phyloP scores from a whole-genome alignment of 2,329 filamentous ascomycete genomes.

The Paecilomyces dactylethromorphus region DNA sequence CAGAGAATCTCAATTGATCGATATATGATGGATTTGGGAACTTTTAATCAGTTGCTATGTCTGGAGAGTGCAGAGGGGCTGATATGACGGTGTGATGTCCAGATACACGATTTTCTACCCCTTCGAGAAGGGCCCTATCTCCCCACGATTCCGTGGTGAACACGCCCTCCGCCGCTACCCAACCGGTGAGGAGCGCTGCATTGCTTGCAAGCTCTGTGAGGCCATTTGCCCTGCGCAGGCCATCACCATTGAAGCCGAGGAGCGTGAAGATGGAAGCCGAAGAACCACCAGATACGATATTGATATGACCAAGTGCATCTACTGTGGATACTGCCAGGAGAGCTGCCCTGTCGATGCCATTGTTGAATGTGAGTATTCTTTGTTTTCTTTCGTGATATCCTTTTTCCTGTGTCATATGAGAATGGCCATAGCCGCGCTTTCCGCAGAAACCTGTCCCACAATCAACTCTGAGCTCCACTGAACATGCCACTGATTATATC shows the following conservation, averaged over 20 bases:
- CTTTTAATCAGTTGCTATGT: background rate
- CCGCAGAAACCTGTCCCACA: background rate
- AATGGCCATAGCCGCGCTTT: background rate
- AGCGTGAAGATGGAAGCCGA: slow-evolving; percentile 90
- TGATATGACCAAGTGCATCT: slow-evolving; percentile 99
- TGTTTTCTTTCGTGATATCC: background rate
- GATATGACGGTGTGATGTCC: slow-evolving; percentile 2
- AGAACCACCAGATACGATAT: slow-evolving; percentile 97
- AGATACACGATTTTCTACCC: slow-evolving; percentile 99
- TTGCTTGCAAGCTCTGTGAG: slow-evolving; percentile 99
- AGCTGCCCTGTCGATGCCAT: slow-evolving; percentile 97
- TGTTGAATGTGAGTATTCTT: slow-evolving; percentile 54
- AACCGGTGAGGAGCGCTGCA: slow-evolving; percentile 96
- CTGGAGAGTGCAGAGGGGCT: background rate
- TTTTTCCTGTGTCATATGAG: background rate
- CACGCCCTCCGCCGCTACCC: slow-evolving; percentile 95
- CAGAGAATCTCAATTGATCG: background rate
- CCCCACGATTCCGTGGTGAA: slow-evolving; percentile 94
- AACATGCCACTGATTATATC: slow-evolving; percentile 9
- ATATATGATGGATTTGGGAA: background rate
- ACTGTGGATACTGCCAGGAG: slow-evolving; percentile 99
- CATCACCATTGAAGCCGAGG: slow-evolving; percentile 98
- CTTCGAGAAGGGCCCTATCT: slow-evolving; percentile 98
- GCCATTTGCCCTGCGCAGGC: slow-evolving; percentile 96
- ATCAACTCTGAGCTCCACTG: background rate